Evolutionary conservation across 768 basidiomycete genomes (phyloP), one percentile per base, ranked within the genome.

Genomic region (Mycena vitilis): DNA sequence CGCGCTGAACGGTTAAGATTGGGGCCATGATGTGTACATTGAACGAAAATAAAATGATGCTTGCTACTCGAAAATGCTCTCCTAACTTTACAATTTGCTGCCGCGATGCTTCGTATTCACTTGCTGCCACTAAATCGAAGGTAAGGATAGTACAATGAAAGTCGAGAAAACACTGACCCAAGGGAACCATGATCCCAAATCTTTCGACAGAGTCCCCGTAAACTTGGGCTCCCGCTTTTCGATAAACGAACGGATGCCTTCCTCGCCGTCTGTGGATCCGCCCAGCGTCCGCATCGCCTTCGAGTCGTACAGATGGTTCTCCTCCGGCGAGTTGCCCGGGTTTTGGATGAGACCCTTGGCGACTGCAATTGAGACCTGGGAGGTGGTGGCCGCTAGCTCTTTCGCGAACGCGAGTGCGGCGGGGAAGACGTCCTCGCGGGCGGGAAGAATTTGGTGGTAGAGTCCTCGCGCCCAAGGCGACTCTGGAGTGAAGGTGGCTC

Each of bases 231-330:
- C 53, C 15, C 88, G 77, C 66, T 79, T 81, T 69, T 88, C 83
- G 65, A 75, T 84, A 77, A 89, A 89, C 0, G 88, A 79, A 10
- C 67, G 70, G 9, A 81, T 81, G 5, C 87, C 88, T 66, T 88
- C 88, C 16, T 73, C 75, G 0, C 81, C 84, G 68, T 88, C 88
- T 11, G 69, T 71, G 7, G 80, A 78, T 22, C 67, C 73, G 0
- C 76, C 85, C 0, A 85, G 70, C 25, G 83, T 71, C 30, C 81
- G 77, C 25, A 89, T 83, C 7, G 80, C 83, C 18, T 83, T 76
- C 10, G 88, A 89, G 68, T 89, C 88, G 20, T 84, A 71, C 5
- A 88, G 70, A 64, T 89, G 87, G 62, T 86, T 87, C 71, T 86
- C 86, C 73, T 89, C 88, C 45, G 82, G 77, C 9, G 79, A 83